Base-by-base conservation (phyloP, 176 grass and related monocot species). In the Raddia distichophylla region DNA sequence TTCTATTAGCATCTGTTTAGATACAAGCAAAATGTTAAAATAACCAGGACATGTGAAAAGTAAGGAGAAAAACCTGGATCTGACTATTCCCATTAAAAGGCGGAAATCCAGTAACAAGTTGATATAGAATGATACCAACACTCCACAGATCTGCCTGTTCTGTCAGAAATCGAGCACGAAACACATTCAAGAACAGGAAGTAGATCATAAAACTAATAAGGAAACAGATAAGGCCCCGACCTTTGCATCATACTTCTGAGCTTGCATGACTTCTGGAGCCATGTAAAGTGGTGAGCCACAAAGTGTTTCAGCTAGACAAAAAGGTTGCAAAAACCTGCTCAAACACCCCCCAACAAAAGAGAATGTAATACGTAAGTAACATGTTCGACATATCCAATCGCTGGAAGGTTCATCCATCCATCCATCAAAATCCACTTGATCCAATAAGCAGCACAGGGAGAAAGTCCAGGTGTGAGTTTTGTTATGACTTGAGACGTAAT, bases 101-200 rank as follows among this genome's bases (percentile, higher is more conserved):
- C 46, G 96, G 94, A 69, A 65, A 89, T 56, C 96, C 96, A 17
- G 91, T 99, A 64, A 99, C 86, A 67, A 99, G 93, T 91, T 99
- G 96, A 86, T 90, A 99, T 32, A 99, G 66, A 82, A 99, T 99
- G 74, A 99, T 86, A 91, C 96, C 96, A 77, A 95, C 73, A 72
- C 96, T 99, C 96, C 96, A 99, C 42, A 99, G 84, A 90, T 99
- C 96, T 87, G 96, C 96, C 96, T 99, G 93, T 93, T 93, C 60
- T 84, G 72, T 69, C 73, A 73, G 66, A 66, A 84, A 88, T 44
- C 1, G 15, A 70, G 65, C 52, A 73, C 57, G 42, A 81, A 84
- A 78, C 34, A 75, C 42, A 17, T 15, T 91, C 14, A 71, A 73
- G 73, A 78, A 76, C 17, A 74, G 45, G 69, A 43, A 76, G 42